These are phyloP conservation scores for Calocybe cyanea DNA, from an alignment of 768 basidiomycete species.

Conservation along the genomic window DNA sequence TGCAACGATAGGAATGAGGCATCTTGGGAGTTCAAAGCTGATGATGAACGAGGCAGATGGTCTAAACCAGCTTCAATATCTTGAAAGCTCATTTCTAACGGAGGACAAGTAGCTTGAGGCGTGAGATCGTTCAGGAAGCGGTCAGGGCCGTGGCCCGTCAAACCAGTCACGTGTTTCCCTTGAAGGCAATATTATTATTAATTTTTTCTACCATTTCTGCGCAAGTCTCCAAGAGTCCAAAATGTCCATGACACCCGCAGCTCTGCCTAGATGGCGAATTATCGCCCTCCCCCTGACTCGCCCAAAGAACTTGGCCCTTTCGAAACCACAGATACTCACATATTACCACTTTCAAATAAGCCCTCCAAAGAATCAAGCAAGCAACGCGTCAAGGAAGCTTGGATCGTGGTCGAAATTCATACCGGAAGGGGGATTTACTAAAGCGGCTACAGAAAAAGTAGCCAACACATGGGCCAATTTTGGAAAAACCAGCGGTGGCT, in stretches of 20 bases:
- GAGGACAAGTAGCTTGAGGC: not conserved
- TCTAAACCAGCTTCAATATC: constrained; percentile 49
- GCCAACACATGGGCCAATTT: constrained; percentile 59
- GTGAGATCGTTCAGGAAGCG: too few species aligned
- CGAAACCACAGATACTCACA: constrained; percentile 24
- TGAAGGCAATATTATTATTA: too few species aligned
- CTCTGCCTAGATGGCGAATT: constrained; percentile 37
- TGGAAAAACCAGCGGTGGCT: constrained; percentile 64
- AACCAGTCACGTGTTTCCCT: too few species aligned
- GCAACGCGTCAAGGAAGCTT: constrained; percentile 19
- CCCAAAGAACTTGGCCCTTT: constrained; percentile 16
- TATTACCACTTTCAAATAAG: constrained; percentile 45
- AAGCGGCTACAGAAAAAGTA: constrained; percentile 50
- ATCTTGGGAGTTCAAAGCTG: constrained; percentile 54
- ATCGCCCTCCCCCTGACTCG: constrained; percentile 44
- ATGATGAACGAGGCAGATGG: constrained; percentile 30
- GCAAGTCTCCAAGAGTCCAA: not conserved
- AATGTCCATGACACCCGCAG: constrained; percentile 20
- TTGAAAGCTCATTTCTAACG: constrained; percentile 55
- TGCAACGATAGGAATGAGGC: constrained; percentile 73
- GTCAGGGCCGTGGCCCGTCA: too few species aligned
- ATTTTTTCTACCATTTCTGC: too few species aligned
- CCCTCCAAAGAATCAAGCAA: constrained; percentile 14
- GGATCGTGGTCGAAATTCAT: constrained; percentile 25
- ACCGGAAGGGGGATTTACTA: constrained; percentile 41